Evolutionary conservation across 768 basidiomycete species (phyloP).

Genomic region (Auricularia cornea): DNA sequence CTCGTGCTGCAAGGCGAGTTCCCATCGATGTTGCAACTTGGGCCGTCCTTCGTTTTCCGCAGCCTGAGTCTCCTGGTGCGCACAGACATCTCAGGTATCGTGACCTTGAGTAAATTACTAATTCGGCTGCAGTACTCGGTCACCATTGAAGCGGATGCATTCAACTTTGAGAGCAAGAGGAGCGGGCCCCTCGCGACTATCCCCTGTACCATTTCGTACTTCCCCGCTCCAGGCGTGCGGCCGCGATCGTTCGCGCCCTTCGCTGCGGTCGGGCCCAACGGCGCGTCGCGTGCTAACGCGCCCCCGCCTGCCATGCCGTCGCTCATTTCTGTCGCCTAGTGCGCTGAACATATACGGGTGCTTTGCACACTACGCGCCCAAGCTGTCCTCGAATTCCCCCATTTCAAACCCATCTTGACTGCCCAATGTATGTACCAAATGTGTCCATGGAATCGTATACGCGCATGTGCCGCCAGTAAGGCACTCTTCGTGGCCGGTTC

Average conservation of each 20-base stretch:
- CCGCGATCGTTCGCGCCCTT: not conserved
- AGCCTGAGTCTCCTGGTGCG: not conserved
- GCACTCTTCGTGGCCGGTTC: too few species aligned
- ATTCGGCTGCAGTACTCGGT: not conserved
- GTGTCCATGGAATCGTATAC: too few species aligned
- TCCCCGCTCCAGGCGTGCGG: not conserved
- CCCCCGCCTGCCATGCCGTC: not conserved
- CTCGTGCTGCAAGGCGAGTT: not conserved
- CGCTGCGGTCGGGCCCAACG: not conserved
- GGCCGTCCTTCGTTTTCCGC: not conserved
- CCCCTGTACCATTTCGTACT: not conserved
- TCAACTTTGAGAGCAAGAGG: not conserved
- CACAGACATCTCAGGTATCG: not conserved
- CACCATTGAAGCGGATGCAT: not conserved
- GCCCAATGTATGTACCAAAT: not conserved
- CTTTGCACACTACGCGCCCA: not conserved
- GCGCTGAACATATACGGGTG: not conserved
- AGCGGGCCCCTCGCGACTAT: not conserved
- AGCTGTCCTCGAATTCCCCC: not conserved
- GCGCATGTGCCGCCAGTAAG: too few species aligned
- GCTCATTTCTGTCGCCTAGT: not conserved
- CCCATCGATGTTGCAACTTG: not conserved
- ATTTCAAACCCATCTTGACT: not conserved
- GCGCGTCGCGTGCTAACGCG: not conserved
- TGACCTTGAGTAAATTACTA: not conserved